A percentile compares a stretch with the other conserved stretches of the same genome.
These are phyloP conservation scores for Magnaporthales sp. DNA, from an alignment of 2,329 filamentous ascomycete genomes.

Conservation along the genomic window DNA sequence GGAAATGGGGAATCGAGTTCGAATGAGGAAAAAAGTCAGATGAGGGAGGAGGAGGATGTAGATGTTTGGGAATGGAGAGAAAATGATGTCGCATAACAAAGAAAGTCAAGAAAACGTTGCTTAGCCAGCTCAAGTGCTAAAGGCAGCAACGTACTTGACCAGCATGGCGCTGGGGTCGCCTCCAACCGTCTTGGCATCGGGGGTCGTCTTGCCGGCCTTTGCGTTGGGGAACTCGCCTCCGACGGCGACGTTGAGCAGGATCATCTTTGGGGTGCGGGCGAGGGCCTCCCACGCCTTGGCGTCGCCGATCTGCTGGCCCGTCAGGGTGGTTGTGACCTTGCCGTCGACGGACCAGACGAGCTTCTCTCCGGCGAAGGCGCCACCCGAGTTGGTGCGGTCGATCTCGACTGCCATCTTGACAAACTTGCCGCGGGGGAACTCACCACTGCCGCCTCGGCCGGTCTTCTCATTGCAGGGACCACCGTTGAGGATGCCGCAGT, in stretches of 20 bases:
- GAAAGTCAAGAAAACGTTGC: background rate
- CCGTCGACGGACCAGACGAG: slow-evolving; percentile 43
- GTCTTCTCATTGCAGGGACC: slow-evolving; percentile 32
- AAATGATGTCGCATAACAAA: background rate
- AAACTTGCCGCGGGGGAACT: slow-evolving; percentile 20
- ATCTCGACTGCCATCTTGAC: slow-evolving; percentile 42
- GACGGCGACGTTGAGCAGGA: slow-evolving; percentile 48
- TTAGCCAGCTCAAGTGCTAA: slow-evolving; percentile 11
- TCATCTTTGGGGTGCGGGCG: slow-evolving; percentile 39
- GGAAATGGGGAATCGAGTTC: background rate
- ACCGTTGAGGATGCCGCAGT: slow-evolving; percentile 29
- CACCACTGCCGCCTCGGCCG: slow-evolving; percentile 19
- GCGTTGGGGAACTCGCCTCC: slow-evolving; percentile 35
- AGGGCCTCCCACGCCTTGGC: slow-evolving; percentile 38
- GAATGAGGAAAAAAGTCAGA: background rate
- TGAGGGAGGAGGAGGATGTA: background rate
- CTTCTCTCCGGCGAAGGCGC: slow-evolving; percentile 36
- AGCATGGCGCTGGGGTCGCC: slow-evolving; percentile 41
- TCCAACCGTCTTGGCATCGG: slow-evolving; percentile 35
- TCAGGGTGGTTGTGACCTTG: slow-evolving; percentile 30
- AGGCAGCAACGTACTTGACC: slow-evolving; percentile 40
- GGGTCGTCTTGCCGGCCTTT: slow-evolving; percentile 21
- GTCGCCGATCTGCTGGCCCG: slow-evolving; percentile 34
- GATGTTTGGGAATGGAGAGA: no score
- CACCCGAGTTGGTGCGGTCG: slow-evolving; percentile 31